phyloP scores from a whole-genome alignment of 352 stramenopile species.

The Aphanomyces stellatus region DNA sequence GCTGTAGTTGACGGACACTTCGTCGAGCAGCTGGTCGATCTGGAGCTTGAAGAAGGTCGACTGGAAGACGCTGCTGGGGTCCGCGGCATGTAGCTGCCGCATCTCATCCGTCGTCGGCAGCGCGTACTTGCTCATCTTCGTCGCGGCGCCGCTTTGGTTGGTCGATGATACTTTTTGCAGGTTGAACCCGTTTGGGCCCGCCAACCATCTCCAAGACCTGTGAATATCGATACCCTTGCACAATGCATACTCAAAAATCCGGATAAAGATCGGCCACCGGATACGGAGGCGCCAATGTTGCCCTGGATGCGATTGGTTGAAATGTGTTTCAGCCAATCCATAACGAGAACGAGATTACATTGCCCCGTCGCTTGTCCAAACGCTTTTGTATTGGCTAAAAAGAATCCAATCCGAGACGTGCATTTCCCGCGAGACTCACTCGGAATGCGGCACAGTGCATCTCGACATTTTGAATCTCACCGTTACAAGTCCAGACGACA shows the following conservation, averaged over 20 bases:
- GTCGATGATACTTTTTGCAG: background rate
- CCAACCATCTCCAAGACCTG: conserved; percentile 7
- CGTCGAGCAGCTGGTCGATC: conserved; percentile 75
- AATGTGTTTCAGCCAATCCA: no score
- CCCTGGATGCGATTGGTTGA: background rate
- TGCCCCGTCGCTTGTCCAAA: no score
- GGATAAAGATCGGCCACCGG: no score
- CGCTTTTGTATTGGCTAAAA: no score
- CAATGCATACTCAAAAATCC: no score
- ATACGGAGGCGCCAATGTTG: no score
- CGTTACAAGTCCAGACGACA: background rate
- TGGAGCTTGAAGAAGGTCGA: conserved; percentile 83
- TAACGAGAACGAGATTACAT: no score
- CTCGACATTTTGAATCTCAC: background rate
- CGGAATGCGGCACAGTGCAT: background rate
- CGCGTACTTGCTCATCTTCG: conserved; percentile 56
- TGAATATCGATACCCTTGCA: background rate
- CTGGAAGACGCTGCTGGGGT: conserved; percentile 62
- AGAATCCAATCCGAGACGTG: background rate
- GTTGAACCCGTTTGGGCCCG: background rate
- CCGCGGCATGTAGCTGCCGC: conserved; percentile 61
- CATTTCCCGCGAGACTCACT: background rate
- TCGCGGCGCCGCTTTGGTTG: background rate
- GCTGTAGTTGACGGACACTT: conserved; percentile 26
- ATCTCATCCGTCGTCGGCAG: conserved; percentile 81